Conservation (phyloP, 768 basidiomycete species). For the Cantharellus anzutake region DNA sequence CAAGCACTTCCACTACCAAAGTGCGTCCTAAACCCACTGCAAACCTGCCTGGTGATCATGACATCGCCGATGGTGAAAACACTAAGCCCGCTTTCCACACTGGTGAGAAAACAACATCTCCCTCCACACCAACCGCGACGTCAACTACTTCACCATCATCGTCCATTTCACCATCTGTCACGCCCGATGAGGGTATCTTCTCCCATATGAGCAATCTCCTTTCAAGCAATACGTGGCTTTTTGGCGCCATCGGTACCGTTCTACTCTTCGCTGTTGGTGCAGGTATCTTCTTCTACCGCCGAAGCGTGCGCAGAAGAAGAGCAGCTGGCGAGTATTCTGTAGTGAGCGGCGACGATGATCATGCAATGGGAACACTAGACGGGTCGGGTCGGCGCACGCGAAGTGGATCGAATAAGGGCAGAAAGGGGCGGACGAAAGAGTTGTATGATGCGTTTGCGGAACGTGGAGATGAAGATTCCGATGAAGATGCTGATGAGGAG, state of each 20-base stretch:
- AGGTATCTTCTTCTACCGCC: constrained; percentile 65
- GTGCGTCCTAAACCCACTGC: constrained; percentile 9
- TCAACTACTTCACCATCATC: constrained; percentile 10
- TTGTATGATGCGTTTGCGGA: constrained; percentile 95
- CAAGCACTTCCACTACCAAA: constrained; percentile 10
- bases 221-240: constrained; percentile 74
- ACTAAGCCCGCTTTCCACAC: constrained; percentile 76
- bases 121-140: constrained; percentile 39
- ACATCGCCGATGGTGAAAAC: constrained; percentile 18
- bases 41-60: constrained; percentile 18
- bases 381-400: constrained; percentile 1
- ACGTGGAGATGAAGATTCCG: constrained; percentile 50
- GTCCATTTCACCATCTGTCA: constrained; percentile 28
- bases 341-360: constrained; percentile 42
- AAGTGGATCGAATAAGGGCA: not conserved
- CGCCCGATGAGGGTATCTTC: constrained; percentile 74
- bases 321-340: constrained; percentile 34
- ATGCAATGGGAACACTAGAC: constrained; percentile 55
- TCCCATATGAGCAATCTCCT: constrained; percentile 54
- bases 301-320: constrained; percentile 23
- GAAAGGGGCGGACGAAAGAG: constrained; percentile 47
- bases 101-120: constrained; percentile 59
- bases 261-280: constrained; percentile 49
- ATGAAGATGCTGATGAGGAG: constrained; percentile 48
- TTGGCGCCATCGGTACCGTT: constrained; percentile 65